phyloP scores from a whole-genome alignment of 2,329 filamentous ascomycete species.

The Apiospora arundinis region DNA sequence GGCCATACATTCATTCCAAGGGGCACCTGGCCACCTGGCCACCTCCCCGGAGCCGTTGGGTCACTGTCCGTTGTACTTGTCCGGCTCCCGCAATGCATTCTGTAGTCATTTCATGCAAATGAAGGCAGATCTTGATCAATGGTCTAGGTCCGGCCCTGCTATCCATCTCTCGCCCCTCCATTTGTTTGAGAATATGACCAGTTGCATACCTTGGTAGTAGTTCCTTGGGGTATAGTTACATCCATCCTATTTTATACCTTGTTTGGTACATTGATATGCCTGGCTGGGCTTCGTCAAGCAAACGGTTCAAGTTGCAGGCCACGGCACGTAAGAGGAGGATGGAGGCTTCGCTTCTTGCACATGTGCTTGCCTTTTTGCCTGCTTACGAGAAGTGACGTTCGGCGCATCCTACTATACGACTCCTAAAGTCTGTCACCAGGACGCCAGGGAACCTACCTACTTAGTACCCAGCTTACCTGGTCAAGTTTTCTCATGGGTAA shows the following conservation, averaged over 20 bases:
- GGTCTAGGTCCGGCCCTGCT: not conserved
- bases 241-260: not conserved
- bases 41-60: not conserved
- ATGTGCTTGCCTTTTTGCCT: not conserved
- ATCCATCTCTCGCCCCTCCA: slow-evolving; percentile 1
- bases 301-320: not conserved
- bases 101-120: slow-evolving; percentile 7
- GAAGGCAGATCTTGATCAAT: not conserved
- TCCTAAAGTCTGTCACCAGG: not conserved
- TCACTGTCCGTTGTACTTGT: not conserved
- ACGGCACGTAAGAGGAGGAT: not conserved
- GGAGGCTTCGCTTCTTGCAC: no score
- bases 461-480: not conserved
- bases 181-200: not conserved
- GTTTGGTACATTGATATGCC: not conserved
- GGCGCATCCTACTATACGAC: not conserved
- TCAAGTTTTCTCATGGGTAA: not conserved
- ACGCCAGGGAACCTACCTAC: not conserved
- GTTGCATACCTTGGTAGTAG: not conserved
- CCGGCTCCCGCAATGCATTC: not conserved
- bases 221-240: not conserved
- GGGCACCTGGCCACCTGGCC: not conserved
- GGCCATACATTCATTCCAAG: not conserved
- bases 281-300: not conserved
- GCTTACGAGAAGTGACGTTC: not conserved